A percentile compares a stretch with the other conserved stretches of the same genome.
Evolutionary conservation across 345 rosid species (phyloP).

Genomic region (Eucalyptus camaldulensis): DNA sequence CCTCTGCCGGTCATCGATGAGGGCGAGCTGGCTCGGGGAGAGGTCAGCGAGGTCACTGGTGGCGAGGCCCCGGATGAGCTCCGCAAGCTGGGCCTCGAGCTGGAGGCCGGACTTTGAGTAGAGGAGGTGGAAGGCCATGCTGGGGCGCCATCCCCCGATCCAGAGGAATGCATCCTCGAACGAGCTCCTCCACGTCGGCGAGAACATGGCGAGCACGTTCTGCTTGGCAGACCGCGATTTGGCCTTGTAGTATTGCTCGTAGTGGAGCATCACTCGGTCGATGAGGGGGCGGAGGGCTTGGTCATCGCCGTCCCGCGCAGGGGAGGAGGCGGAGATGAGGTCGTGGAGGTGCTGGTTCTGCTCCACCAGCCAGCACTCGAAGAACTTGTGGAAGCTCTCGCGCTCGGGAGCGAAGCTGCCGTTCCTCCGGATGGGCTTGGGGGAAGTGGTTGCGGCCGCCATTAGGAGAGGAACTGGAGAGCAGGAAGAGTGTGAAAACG

Average conservation of each 20-base stretch:
- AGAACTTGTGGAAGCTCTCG: constrained; percentile 21
- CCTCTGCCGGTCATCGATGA: constrained; percentile 16
- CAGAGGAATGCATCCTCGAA: constrained; percentile 38
- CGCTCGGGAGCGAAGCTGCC: not conserved
- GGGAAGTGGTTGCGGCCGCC: not conserved
- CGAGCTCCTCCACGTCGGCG: constrained; percentile 31
- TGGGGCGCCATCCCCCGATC: constrained; percentile 48
- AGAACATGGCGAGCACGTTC: constrained; percentile 14
- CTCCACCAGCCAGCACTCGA: constrained; percentile 23
- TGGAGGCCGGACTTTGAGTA: constrained; percentile 36
- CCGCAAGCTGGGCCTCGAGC: constrained; percentile 11
- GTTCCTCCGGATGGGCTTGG: not conserved
- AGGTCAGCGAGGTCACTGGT: constrained; percentile 24
- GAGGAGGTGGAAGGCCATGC: constrained; percentile 37
- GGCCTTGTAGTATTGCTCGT: constrained; percentile 22
- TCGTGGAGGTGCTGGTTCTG: constrained; percentile 18
- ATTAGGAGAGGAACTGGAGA: not conserved
- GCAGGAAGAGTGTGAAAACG: not conserved
- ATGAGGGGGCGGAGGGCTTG: not conserved
- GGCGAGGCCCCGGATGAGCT: constrained; percentile 13
- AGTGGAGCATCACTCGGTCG: constrained; percentile 18
- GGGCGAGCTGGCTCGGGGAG: constrained; percentile 12
- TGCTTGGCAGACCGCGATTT: constrained; percentile 16
- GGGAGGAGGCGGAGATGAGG: constrained; percentile 10
- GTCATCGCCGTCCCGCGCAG: not conserved